Evolutionary conservation across 176 grass and related monocot species (phyloP).

Genomic region (Alopecurus myosuroides): DNA sequence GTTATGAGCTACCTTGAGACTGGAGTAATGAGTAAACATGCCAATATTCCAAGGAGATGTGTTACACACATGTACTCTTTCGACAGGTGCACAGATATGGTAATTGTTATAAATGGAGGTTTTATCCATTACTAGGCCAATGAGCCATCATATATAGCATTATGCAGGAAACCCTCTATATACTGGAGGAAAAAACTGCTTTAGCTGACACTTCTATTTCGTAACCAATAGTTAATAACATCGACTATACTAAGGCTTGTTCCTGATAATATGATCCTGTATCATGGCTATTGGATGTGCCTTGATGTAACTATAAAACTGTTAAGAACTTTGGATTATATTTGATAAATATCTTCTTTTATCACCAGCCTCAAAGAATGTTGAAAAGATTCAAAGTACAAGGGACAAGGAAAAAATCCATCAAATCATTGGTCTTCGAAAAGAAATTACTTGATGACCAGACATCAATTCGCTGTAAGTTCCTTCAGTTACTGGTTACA

Average conservation of each 20-base stretch:
- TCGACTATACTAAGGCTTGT: background rate
- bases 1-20: slow-evolving; percentile 35
- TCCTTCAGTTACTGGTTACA: background rate
- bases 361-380: slow-evolving; percentile 29
- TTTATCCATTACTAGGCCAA: background rate
- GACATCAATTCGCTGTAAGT: slow-evolving; percentile 31
- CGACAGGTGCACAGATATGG: slow-evolving; percentile 42
- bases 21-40: slow-evolving; percentile 57
- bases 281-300: slow-evolving; percentile 11
- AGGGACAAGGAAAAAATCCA: slow-evolving; percentile 11
- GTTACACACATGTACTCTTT: slow-evolving; percentile 46
- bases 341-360: slow-evolving; percentile 25
- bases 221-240: background rate
- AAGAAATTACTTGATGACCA: slow-evolving; percentile 23
- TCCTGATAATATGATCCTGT: background rate
- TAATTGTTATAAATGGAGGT: background rate
- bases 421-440: background rate
- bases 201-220: background rate
- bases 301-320: slow-evolving; percentile 5
- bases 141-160: background rate
- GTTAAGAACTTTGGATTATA: background rate
- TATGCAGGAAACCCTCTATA: background rate
- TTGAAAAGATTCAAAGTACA: slow-evolving; percentile 27
- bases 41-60: slow-evolving; percentile 41
- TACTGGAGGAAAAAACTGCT: background rate